A percentile compares a stretch with the other conserved stretches of the same genome.
Evolutionary conservation across 2,329 filamentous ascomycete species (phyloP).

Genomic region (Fusarium sp.): DNA sequence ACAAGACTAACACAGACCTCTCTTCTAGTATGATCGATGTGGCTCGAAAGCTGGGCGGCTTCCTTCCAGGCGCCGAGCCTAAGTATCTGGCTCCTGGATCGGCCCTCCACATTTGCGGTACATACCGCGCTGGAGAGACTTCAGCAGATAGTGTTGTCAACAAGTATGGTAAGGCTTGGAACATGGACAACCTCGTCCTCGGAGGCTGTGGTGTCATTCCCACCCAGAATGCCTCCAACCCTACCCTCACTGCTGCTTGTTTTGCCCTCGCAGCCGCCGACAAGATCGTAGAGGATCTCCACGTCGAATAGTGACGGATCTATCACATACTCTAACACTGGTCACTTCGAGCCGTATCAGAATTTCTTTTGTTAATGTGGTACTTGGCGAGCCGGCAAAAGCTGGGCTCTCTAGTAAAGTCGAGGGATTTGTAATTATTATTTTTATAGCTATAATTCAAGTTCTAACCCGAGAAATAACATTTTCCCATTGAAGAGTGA

Average conservation of each 20-base stretch:
- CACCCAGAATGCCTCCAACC: slow-evolving; percentile 13
- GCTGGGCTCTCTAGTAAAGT: no score
- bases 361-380: no score
- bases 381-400: no score
- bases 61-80: slow-evolving; percentile 2
- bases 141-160: slow-evolving; percentile 6
- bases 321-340: no score
- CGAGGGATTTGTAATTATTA: no score
- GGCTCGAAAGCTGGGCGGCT: slow-evolving; percentile 2
- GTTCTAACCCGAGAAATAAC: no score
- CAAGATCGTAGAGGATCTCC: slow-evolving; percentile 12
- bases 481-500: no score
- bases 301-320: not conserved
- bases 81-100: slow-evolving; percentile 14
- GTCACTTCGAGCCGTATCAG: no score
- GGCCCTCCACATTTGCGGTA: slow-evolving; percentile 13
- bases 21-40: slow-evolving; percentile 1
- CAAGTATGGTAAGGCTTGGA: slow-evolving; percentile 3
- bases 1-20: not conserved
- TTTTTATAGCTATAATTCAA: no score
- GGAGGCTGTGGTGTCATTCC: slow-evolving; percentile 16
- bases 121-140: not conserved
- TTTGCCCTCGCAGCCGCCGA: slow-evolving; percentile 17
- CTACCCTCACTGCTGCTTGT: slow-evolving; percentile 11
- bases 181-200: not conserved